Conservation (phyloP, 2,329 filamentous ascomycete genomes). For the Beauveria caledonica region DNA sequence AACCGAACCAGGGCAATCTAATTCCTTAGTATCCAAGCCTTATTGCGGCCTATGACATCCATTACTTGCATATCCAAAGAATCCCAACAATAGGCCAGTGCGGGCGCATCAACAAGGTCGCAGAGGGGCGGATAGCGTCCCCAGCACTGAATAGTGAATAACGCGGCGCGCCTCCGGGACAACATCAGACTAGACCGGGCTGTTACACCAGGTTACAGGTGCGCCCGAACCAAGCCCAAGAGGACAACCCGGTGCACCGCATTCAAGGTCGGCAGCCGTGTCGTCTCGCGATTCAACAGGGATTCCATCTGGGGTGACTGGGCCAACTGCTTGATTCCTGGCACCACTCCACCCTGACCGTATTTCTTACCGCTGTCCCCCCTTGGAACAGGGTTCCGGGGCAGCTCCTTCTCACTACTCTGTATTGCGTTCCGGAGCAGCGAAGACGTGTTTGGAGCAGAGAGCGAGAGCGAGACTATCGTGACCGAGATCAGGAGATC, state of each 20-base stretch:
- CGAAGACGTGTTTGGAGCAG: neutral
- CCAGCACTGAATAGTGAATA: neutral
- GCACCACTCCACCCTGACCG: conserved; percentile 3
- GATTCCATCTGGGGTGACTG: neutral
- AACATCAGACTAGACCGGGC: conserved; percentile 1
- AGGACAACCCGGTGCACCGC: neutral
- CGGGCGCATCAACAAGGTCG: conserved; percentile 1
- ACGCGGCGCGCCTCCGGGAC: neutral
- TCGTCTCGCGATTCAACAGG: conserved; percentile 1
- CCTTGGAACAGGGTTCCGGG: neutral
- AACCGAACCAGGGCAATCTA: neutral
- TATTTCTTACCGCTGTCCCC: conserved; percentile 7
- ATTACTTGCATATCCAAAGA: neutral
- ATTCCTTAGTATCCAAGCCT: neutral
- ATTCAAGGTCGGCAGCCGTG: conserved; percentile 2
- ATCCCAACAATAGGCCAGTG: neutral
- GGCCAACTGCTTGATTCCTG: conserved; percentile 3
- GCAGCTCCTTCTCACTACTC: neutral
- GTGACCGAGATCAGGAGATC: neutral
- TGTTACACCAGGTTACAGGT: neutral
- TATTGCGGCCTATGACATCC: neutral
- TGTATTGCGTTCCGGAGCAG: neutral
- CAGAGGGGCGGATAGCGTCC: neutral
- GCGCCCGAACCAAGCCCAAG: neutral
- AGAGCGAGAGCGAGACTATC: neutral